These are phyloP conservation scores for Ophiostoma perfectum DNA, from an alignment of 2,329 filamentous ascomycete genomes.

Conservation along the genomic window DNA sequence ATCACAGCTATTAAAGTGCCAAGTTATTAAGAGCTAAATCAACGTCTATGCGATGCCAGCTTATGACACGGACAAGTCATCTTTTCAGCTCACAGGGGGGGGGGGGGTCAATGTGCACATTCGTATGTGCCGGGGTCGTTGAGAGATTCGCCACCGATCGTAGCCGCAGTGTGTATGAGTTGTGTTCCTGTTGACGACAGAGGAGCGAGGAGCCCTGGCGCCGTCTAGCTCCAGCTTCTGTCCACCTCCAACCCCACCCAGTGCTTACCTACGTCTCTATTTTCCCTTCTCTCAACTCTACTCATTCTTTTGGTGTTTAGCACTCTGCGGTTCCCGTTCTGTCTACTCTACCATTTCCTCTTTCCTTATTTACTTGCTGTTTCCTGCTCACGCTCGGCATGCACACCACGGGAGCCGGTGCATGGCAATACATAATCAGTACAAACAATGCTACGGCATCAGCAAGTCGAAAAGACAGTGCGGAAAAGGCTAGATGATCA, in stretches of 20 bases:
- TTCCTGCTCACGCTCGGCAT: background rate
- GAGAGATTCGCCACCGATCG: slow-evolving; percentile 9
- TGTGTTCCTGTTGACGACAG: background rate
- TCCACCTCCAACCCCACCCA: no score
- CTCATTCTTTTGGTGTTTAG: background rate
- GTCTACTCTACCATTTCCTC: background rate
- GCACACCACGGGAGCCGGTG: slow-evolving; percentile 1
- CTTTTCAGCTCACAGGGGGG: no score
- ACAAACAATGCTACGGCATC: no score
- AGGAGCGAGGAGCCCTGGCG: background rate
- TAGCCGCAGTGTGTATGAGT: background rate
- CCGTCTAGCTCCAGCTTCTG: no score
- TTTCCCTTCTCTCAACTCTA: no score
- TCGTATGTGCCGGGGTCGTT: slow-evolving; percentile 7
- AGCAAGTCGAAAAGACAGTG: background rate
- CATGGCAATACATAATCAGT: background rate
- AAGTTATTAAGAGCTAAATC: no score
- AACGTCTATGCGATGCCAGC: no score
- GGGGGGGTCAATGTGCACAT: no score
- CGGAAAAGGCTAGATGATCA: background rate
- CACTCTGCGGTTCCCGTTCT: background rate
- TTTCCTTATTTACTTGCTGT: background rate
- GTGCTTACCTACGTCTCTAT: no score
- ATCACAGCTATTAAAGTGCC: no score
- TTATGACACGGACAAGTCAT: no score